Evolutionary conservation across 345 rosid genomes (phyloP), one percentile per base, ranked within the genome.

Genomic region (Limnanthes douglasii): DNA sequence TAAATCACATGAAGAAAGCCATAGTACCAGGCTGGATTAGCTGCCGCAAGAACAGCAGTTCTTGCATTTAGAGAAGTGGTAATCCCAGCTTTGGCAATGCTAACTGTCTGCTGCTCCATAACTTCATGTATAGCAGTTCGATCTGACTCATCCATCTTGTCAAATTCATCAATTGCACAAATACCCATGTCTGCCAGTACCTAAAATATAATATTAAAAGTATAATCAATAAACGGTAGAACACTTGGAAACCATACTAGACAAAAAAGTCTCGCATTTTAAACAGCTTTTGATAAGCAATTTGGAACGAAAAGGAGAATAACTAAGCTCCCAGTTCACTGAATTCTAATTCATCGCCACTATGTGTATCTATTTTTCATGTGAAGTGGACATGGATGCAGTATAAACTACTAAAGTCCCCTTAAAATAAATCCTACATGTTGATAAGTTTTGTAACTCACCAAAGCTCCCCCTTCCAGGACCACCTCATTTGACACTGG

Each of bases 1-100:
- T 11, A 8, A 45, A 23, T 5, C 35, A 22, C 28, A 26, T 35
- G 14, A 11, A 26, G 24, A 46, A 43, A 22, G 18, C 34, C 30
- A 7, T 25, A 3, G 37, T 79, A 88, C 97, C 97, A 90, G 46
- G 98, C 98, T 37, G 96, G 98, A 78, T 80, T 90, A 45, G 96
- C 98, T 30, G 98, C 98, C 34, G 98, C 88, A 61, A 90, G 82
- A 65, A 90, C 72, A 34, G 94, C 96, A 39, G 96, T 90, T 67
- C 98, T 71, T 45, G 98, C 98, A 39, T 90, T 90, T 51, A 90
- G 51, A 13, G 98, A 84, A 15, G 98, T 90, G 24, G 96, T 90
- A 37, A 90, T 84, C 54, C 98, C 98, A 49, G 98, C 98, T 68
- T 90, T 90, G 3, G 98, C 98, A 52, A 90, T 90, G 73, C 98